Percentiles rank a stretch among this genome's conserved stretches.
Evolutionary conservation across 1,139 yeast species (phyloP).

Genomic region (Geotrichum bryndzae): DNA sequence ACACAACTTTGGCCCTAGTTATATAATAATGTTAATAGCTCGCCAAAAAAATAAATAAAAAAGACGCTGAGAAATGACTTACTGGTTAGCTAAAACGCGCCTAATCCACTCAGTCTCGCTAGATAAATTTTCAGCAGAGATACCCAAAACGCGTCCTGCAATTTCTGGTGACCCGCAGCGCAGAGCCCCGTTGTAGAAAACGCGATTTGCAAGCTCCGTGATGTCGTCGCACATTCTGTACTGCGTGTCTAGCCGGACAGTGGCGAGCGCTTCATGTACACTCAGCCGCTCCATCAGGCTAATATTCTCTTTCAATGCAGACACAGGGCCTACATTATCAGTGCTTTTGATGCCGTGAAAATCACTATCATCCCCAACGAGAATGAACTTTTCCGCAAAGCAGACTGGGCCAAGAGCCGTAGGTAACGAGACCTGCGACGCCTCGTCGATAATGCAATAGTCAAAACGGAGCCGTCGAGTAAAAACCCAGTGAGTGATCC

Average conservation of each 20-base stretch:
- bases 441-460: conserved; percentile 92
- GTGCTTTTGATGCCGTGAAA: conserved; percentile 43
- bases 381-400: conserved; percentile 67
- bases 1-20: conserved; percentile 51
- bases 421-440: conserved; percentile 91
- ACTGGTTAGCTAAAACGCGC: conserved; percentile 39
- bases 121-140: conserved; percentile 36
- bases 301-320: conserved; percentile 52
- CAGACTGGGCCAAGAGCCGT: conserved; percentile 82
- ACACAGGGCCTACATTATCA: conserved; percentile 43
- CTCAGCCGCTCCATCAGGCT: conserved; percentile 73
- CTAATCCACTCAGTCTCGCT: conserved; percentile 40
- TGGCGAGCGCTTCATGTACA: conserved; percentile 63
- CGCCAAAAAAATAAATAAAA: neutral
- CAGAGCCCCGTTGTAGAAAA: conserved; percentile 69
- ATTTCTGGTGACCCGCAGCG: conserved; percentile 67
- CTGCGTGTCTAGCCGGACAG: conserved; percentile 71
- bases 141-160: conserved; percentile 47
- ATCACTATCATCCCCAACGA: conserved; percentile 73
- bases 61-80: neutral
- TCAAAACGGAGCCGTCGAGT: conserved; percentile 57
- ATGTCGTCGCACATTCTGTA: conserved; percentile 91
- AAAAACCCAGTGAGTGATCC: conserved; percentile 53
- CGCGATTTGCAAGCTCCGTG: conserved; percentile 71
- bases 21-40: neutral